Base-by-base conservation (phyloP, 108 stramenopile genomes). In the Pseudonitzschia pungens region DNA sequence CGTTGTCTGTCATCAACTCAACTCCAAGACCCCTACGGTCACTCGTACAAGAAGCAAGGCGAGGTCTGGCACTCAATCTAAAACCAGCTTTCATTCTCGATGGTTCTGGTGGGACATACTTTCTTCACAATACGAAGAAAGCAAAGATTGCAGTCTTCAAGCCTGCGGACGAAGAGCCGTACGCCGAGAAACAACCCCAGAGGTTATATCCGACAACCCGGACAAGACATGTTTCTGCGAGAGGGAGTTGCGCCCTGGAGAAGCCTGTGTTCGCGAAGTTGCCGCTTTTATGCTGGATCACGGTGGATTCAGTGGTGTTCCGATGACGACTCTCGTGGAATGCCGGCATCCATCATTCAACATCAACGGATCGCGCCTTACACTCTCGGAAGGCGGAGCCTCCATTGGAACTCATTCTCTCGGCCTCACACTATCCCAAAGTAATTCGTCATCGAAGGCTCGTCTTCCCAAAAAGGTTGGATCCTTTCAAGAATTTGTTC, bases 111-210 rank as follows among this genome's bases (percentile, higher is more conserved):
- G 99, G 99, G 44, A 95, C 97, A 6, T 99, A 99, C 83, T 97
- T 98, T 76, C 75, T 99, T 15, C 83, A 87, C 55, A 92, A 96
- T 81, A 86, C 89, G 0, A 64, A 81, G 7, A 96, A 95, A 48
- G 81, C 69, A n/a, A 83, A 85, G 33, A 86, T 97, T 36, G 97
- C 87, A 4, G 97, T 96, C 24, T 99, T 98, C 83, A 99, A 99
- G 71, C 97, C 99, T 18, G 83, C 88, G 11, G 99, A 99, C 79
- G 99, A 99, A 73, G 99, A 99, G 74, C 98, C 98, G 0, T 97
- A 94, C 74, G 95, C 96, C 16, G 94, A 90, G n/a, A 74, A 98
- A 98, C 82, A 99, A 99, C 74, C 98, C 99, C 1, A 80, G 95
- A 29, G 92, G 94, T 10, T 91, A 93, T 62, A 85, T 90, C 29